Evolutionary conservation across 305 asterid species (phyloP).

Genomic region (Withania somnifera): DNA sequence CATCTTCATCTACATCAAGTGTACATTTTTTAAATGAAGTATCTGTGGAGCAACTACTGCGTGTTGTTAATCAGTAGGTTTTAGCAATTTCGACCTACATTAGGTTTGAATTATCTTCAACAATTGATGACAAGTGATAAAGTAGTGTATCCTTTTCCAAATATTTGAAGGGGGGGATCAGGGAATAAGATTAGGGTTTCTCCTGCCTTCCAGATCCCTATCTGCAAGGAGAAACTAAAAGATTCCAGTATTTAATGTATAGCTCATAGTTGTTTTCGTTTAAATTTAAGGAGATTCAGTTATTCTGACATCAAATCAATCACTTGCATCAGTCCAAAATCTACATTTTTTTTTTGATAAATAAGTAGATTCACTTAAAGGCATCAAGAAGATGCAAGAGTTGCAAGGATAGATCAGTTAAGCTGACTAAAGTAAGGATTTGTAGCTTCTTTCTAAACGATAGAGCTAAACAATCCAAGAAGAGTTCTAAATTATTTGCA

Average conservation of each 20-base stretch:
- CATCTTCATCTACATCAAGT: neutral
- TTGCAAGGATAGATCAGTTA: too few species aligned
- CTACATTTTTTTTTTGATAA: too few species aligned
- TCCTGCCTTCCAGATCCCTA: neutral
- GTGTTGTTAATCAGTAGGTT: neutral
- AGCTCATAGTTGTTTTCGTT: neutral
- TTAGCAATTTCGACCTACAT: neutral
- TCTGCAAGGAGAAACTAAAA: neutral
- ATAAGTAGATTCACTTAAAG: too few species aligned
- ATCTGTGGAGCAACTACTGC: neutral
- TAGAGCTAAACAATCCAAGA: too few species aligned
- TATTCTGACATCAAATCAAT: neutral
- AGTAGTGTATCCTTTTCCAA: neutral
- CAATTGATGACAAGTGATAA: neutral
- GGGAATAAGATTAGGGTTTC: neutral
- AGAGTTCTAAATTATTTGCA: too few species aligned
- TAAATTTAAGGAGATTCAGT: neutral
- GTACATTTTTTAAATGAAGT: neutral
- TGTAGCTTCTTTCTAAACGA: too few species aligned
- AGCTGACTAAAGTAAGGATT: too few species aligned
- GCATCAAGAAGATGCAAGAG: too few species aligned
- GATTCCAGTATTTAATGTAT: neutral
- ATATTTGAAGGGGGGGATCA: neutral
- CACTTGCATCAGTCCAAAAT: neutral
- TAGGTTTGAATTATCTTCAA: neutral